Base-by-base conservation (phyloP, 345 rosid species). In the Syzygium grande region DNA sequence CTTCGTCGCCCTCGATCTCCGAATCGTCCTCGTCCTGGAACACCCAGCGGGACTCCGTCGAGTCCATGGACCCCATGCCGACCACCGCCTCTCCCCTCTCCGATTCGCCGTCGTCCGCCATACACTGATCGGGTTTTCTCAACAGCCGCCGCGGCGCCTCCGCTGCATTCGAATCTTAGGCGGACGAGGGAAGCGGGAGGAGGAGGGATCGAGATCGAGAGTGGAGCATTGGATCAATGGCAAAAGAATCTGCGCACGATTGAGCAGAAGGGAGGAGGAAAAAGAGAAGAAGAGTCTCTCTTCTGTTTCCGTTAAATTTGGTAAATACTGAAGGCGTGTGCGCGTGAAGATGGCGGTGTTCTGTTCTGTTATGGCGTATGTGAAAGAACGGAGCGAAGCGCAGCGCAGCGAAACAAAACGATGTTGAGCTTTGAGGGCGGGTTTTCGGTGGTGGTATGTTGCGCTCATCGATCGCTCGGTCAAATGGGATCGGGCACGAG, bases 31-130 rank as follows among this genome's bases (percentile, higher is more conserved):
- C 98, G 86, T 95, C 96, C 87, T 94, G 98, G 88, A 93, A 96
- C 65, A 98, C 99, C 99, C 99, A 98, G 12, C 98, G 95, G 84
- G 98, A 98, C 90, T 96, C 99, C 59, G 90, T 55, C 21, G 98
- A 96, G 91, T 96, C 99, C 92, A 95, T 90, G 30, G 99, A 98
- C 25, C 89, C 92, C 85, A 93, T 58, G 77, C 93, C 91, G 84
- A 94, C 93, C 85, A 78, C 92, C 87, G 87, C 90, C 88, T 93
- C 99, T 14, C 91, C 93, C 87, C 93, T 87, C 52, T 90, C 95
- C 58, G 93, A 92, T 91, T 94, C 91, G 51, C 92, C 93, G 15
- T 94, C 95, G 88, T 93, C 98, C 91, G 95, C 93, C 99, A 92
- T 93, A 49, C 65, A 77, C 43, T 27, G 52, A 49, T 49, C 53